Percentiles rank a stretch among this genome's conserved stretches.
Evolutionary conservation across 1,139 yeast species (phyloP).

Genomic region (Taphrina sp.): DNA sequence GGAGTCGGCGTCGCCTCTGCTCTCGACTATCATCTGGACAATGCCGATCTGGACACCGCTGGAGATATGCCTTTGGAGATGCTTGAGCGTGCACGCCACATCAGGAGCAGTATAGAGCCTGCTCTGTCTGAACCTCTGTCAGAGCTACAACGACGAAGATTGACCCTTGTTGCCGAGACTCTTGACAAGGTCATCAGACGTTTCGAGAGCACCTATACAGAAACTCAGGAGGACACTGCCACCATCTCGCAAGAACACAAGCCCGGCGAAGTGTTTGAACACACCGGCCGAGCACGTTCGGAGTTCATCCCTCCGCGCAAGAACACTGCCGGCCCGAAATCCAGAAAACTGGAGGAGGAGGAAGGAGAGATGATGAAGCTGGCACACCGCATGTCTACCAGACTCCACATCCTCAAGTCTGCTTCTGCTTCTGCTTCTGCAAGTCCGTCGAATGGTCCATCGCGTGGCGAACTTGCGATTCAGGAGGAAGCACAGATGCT

Average conservation of each 20-base stretch:
- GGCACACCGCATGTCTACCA: constrained; percentile 21
- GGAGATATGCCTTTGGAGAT: constrained; percentile 14
- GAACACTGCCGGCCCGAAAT: constrained; percentile 7
- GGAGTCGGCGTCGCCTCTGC: constrained; percentile 25
- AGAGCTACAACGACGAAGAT: constrained; percentile 15
- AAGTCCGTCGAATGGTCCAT: constrained; percentile 13
- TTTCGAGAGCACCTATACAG: constrained; percentile 19
- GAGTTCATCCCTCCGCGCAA: constrained; percentile 9
- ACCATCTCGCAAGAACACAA: not conserved
- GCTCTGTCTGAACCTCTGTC: constrained; percentile 10
- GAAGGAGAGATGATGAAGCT: constrained; percentile 29
- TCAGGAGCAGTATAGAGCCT: constrained; percentile 26
- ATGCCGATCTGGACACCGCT: constrained; percentile 1
- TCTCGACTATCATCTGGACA: constrained; percentile 21
- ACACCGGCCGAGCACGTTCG: constrained; percentile 18
- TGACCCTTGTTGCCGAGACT: constrained; percentile 19
- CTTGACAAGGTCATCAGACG: constrained; percentile 19
- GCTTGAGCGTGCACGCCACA: constrained; percentile 22
- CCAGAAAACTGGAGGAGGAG: constrained; percentile 23
- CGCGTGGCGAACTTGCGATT: constrained; percentile 19
- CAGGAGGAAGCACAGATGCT: constrained; percentile 17
- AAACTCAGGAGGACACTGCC: not conserved
- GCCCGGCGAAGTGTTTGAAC: constrained; percentile 5
- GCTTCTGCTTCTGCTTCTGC: constrained; percentile 25
- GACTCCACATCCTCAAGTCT: constrained; percentile 14